Percentiles rank a stretch among this genome's conserved stretches.
Conservation (phyloP, 2,329 filamentous ascomycete species). For the Colletotrichum horii region DNA sequence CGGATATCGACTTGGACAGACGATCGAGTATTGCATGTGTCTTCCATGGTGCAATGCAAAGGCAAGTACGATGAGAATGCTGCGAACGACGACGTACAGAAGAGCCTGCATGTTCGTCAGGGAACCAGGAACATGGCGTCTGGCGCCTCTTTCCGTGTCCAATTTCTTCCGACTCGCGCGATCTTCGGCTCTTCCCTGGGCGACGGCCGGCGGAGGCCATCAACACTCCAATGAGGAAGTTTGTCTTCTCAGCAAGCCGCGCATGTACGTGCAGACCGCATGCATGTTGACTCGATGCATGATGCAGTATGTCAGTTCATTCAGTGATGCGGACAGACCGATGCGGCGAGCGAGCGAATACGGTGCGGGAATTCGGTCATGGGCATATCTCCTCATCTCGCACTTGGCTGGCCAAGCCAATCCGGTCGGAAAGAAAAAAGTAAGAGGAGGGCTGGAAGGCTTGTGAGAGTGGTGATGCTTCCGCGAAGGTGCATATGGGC, state of each 20-base stretch:
- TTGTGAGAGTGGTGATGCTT: slow-evolving; percentile 16
- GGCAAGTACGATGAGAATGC: not conserved
- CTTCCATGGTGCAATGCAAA: not conserved
- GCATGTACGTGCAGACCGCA: slow-evolving; percentile 13
- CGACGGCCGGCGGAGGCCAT: not conserved
- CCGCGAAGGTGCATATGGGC: slow-evolving; percentile 10
- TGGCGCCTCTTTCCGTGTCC: not conserved
- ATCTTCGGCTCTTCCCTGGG: slow-evolving; percentile 9
- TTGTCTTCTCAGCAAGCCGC: not conserved
- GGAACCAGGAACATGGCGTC: slow-evolving; percentile 7
- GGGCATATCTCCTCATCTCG: slow-evolving; percentile 9
- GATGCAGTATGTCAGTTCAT: slow-evolving; percentile 11
- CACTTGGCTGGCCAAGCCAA: not conserved
- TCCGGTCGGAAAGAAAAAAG: not conserved
- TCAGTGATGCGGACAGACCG: slow-evolving; percentile 7
- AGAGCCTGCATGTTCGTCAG: not conserved
- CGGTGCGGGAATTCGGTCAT: not conserved
- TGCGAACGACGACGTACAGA: slow-evolving; percentile 1
- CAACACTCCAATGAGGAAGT: slow-evolving; percentile 11
- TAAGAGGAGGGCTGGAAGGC: slow-evolving; percentile 6
- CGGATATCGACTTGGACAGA: not conserved
- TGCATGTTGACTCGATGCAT: slow-evolving; percentile 21
- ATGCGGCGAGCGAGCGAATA: slow-evolving; percentile 10
- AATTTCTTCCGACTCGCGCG: slow-evolving; percentile 20
- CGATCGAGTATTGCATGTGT: not conserved